Base-by-base conservation (phyloP, 257 asterid species). In the Salvia splendens region DNA sequence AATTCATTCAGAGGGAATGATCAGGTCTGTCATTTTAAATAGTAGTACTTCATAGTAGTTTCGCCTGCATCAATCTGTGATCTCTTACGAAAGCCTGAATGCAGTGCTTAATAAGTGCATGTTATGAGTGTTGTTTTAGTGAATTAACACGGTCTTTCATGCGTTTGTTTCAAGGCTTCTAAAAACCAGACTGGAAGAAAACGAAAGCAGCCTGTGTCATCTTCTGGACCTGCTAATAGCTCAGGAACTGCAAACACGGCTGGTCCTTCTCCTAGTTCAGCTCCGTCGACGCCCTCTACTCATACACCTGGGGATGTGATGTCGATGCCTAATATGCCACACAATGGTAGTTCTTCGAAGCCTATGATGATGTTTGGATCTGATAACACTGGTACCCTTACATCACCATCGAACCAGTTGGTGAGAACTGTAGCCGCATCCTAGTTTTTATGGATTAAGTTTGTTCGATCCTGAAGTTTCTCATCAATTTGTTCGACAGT, bases 201-300 rank as follows among this genome's bases (percentile, higher is more conserved):
- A 78, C 83, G 99, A 75, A 94, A 91, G 82, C 98, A 91, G 69
- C 88, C 95, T 0, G 93, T 77, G 5, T 75, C 96, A 65, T 94
- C 99, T 69, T 91, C 99, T 6, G 96, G 99, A 28, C 98, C 96
- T 8, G 98, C 96, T 24, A 94, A 94, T 76, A 94, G 99, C 84
- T 83, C 99, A 3, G 99, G 99, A 61, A 94, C 99, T 45, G 96
- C 91, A 38, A 94, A 94, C 81, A 94, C 99, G 0, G 95, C 99
- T 16, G 99, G 96, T 47, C 99, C 98, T 6, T 94, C 99, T 67
- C 99, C 99, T 57, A 85, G 99, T 81, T 94, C 99, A 11, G 96
- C 97, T 50, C 99, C 99, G 62, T 94, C 99, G 17, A 94, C 99
- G 8, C 99, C 99, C 36, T 94, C 99, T 12, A 88, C 96, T 54